A percentile compares a stretch with the other conserved stretches of the same genome.
phyloP scores from a whole-genome alignment of 2,329 filamentous ascomycete genomes.

The Epichloe typhina region DNA sequence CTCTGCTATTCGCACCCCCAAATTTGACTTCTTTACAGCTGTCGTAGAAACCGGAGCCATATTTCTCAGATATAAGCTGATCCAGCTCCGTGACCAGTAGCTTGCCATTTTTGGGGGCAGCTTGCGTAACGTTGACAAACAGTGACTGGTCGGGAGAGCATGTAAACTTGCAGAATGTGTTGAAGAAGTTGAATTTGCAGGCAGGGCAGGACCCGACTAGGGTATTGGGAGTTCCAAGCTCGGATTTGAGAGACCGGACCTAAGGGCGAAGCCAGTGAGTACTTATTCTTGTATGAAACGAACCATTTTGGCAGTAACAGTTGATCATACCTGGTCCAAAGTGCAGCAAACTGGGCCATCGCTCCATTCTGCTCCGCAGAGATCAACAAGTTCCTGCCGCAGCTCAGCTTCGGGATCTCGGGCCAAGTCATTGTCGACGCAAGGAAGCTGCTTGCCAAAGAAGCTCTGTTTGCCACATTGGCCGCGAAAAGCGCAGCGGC shows the following conservation, averaged over 20 bases:
- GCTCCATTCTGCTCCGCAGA: constrained; percentile 83
- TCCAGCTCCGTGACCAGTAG: constrained; percentile 75
- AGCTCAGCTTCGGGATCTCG: constrained; percentile 57
- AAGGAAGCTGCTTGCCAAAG: constrained; percentile 82
- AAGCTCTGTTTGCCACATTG: constrained; percentile 85
- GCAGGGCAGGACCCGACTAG: constrained; percentile 91
- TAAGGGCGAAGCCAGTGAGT: constrained; percentile 19
- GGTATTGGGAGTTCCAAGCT: constrained; percentile 74
- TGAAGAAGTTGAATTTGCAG: constrained; percentile 97
- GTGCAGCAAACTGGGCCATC: constrained; percentile 76
- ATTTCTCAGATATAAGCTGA: constrained; percentile 73
- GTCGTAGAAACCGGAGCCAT: constrained; percentile 79
- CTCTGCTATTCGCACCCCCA: constrained; percentile 80
- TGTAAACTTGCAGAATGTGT: constrained; percentile 94
- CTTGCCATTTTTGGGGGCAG: constrained; percentile 46
- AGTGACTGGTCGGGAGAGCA: constrained; percentile 94
- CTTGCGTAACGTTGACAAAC: constrained; percentile 83
- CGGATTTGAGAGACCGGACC: constrained; percentile 68
- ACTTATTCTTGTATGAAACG: background rate
- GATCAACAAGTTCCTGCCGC: constrained; percentile 63
- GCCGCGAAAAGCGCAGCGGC: constrained; percentile 79
- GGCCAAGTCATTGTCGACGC: constrained; percentile 79
- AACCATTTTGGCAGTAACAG: constrained; percentile 3
- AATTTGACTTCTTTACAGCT: constrained; percentile 99
- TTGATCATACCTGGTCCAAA: constrained; percentile 52